Evolutionary conservation across 202 grass and related monocot species (phyloP), one percentile per base, ranked within the genome.

Genomic region (Setaria italica): DNA sequence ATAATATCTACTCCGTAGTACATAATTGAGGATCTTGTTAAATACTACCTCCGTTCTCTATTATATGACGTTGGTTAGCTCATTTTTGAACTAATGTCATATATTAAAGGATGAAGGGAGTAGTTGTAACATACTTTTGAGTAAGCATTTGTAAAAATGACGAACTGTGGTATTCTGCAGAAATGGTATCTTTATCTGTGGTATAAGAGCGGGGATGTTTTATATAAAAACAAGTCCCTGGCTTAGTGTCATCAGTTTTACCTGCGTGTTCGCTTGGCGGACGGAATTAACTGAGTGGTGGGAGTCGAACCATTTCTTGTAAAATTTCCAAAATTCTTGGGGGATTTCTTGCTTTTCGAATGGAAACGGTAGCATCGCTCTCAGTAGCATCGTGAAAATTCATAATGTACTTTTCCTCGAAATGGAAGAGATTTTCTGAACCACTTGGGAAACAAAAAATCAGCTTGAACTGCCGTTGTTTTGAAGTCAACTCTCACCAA

Each of bases 401-500:
- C 41, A 32, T 2, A 30, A 47, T 10, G n/a, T 29, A 3, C 17
- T 34, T 6, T 55, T 13, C 43, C 64, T 8, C 16, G 8, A 66
- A 64, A 45, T 13, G 9, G 11, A 69, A 57, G 34, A n/a, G 0
- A 19, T 37, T 45, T 19, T 45, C 4, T 63, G 12, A 16, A 30
- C 43, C 50, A 50, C 42, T 63, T 70, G 64, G 21, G 12, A 19
- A 60, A 30, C 19, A 53, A 78, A 77, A 77, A 78, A 51, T 71
- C 43, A 39, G 11, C 2, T 53, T 35, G 49, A 66, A 73, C 7
- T 58, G 59, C 17, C 37, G 35, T 47, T 49, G 39, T 53, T 1
- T 54, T 0, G 19, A 46, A 87, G 78, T 75, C 63, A 78, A 67
- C 55, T 54, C 79, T 47, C 86, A 88, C 86, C 86, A 69, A 77